Evolutionary conservation across 371 early-diverging fungal species (phyloP).

Genomic region (Gilbertella persicaria): DNA sequence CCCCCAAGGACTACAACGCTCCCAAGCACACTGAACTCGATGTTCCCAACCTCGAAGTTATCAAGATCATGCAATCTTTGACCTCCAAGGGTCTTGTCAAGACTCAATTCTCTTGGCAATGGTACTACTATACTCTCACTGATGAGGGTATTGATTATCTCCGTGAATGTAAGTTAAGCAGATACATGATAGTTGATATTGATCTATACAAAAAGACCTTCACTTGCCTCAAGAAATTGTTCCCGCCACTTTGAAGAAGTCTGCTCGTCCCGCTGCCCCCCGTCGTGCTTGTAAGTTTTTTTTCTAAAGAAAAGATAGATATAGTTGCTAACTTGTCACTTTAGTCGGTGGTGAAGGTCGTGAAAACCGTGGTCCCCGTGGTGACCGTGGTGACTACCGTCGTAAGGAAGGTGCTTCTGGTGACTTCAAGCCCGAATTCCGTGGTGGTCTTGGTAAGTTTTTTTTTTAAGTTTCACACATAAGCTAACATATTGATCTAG

Average conservation of each 20-base stretch:
- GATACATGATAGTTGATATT: not conserved
- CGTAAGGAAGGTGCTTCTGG: conserved; percentile 90
- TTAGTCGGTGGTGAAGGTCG: conserved; percentile 39
- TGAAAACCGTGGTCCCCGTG: conserved; percentile 62
- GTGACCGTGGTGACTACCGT: conserved; percentile 82
- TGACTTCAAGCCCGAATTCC: conserved; percentile 93
- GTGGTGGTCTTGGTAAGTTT: conserved; percentile 65
- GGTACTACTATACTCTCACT: conserved; percentile 98
- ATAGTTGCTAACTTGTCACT: not conserved
- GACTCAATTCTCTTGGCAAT: conserved; percentile 98
- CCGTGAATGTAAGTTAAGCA: conserved; percentile 67
- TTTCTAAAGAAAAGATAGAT: not conserved
- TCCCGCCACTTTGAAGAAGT: conserved; percentile 95
- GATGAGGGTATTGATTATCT: conserved; percentile 96
- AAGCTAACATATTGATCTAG: conserved; percentile 4
- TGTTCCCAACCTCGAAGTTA: conserved; percentile 97
- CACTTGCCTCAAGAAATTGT: conserved; percentile 95
- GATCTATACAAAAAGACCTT: conserved; percentile 52
- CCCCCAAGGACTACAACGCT: conserved; percentile 96
- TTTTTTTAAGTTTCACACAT: not conserved
- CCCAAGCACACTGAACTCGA: conserved; percentile 91
- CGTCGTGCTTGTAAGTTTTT: conserved; percentile 54
- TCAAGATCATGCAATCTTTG: conserved; percentile 97
- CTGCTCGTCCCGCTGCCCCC: conserved; percentile 66
- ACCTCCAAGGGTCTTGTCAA: conserved; percentile 92